Base-by-base conservation (phyloP, 2,329 filamentous ascomycete species). In the Neonectria hederae region DNA sequence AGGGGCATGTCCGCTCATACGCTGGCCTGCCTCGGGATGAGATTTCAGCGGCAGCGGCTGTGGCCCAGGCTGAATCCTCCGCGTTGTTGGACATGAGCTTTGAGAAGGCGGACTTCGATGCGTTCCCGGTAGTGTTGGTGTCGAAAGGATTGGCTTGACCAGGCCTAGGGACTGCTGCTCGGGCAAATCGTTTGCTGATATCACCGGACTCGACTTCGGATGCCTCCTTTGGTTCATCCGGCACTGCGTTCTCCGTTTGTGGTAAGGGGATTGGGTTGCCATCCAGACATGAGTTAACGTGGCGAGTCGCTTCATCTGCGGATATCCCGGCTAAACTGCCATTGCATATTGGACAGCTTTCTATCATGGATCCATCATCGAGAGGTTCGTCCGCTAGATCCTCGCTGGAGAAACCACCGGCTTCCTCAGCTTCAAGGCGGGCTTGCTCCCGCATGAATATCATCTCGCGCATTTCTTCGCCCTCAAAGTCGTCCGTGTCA, bases 211-310 rank as follows among this genome's bases (percentile, higher is more conserved):
- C 78, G 30, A 80, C 76, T 30, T 74, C 76, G 24, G 71, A 54
- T 6, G 57, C 30, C 52, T 73, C 63, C n/a, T 40, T 45, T 17
- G 54, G 45, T 4, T 48, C 65, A 28, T 62, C 52, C 59, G 56
- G 63, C 4, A 60, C 43, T 28, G 45, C 17, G 26, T 64, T 71
- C 19, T 67, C 63, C 26, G 70, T 68, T 35, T 73, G 72, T 7
- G 79, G 85, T 14, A 91, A 72, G 2, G 90, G 86, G 48, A 88
- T 85, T 5, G 91, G 87, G 49, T 91, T 91, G 2, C 93, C 93
- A 76, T 99, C 96, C 2, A 99, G 83, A 78, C 96, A 99, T 10
- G 90, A 89, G 76, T 99, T 99, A 69, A 99, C 96, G 77, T 99
- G 96, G 2, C 90, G 81, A 7, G 91, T 92, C 10, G 90, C 91